Conservation (phyloP, 805 yeast genomes). For the Diddensiella caesifluorescens region DNA sequence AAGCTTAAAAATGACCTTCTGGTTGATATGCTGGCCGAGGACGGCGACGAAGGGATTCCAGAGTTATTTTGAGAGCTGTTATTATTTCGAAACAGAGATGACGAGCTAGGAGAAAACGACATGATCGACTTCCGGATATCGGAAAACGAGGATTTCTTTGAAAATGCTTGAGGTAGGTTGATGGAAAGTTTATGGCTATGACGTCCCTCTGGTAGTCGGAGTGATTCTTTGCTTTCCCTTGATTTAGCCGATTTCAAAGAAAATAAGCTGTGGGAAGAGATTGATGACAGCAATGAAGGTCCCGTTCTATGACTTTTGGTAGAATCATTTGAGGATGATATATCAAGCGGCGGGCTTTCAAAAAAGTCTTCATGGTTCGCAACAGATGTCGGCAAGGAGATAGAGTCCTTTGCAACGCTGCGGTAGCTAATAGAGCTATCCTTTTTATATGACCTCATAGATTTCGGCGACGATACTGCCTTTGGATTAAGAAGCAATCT, state of each 20-base stretch:
- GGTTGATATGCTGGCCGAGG: slow-evolving; percentile 5
- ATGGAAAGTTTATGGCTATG: slow-evolving; percentile 12
- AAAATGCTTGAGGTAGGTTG: background rate
- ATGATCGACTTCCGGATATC: slow-evolving; percentile 17
- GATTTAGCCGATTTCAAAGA: slow-evolving; percentile 7
- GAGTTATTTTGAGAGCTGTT: too few species aligned
- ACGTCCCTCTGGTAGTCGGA: slow-evolving; percentile 1
- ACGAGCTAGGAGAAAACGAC: slow-evolving; percentile 10
- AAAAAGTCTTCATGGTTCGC: slow-evolving; percentile 10
- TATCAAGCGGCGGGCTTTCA: background rate
- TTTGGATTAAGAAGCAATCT: background rate
- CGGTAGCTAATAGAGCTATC: slow-evolving; percentile 11
- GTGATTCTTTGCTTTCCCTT: slow-evolving; percentile 2
- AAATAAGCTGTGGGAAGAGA: slow-evolving; percentile 13
- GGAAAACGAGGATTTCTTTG: slow-evolving; percentile 10
- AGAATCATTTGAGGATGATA: background rate
- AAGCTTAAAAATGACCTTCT: slow-evolving; percentile 11
- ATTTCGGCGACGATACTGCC: background rate
- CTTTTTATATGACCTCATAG: slow-evolving; percentile 14
- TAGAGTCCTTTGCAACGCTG: slow-evolving; percentile 12
- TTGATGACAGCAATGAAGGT: slow-evolving; percentile 11
- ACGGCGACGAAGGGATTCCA: slow-evolving; percentile 5
- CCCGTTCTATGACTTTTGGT: slow-evolving; percentile 6
- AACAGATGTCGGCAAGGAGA: slow-evolving; percentile 12
- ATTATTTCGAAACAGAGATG: slow-evolving; percentile 5